phyloP scores from a whole-genome alignment of 306 rosid genomes.

The Psophocarpus tetragonolobus region DNA sequence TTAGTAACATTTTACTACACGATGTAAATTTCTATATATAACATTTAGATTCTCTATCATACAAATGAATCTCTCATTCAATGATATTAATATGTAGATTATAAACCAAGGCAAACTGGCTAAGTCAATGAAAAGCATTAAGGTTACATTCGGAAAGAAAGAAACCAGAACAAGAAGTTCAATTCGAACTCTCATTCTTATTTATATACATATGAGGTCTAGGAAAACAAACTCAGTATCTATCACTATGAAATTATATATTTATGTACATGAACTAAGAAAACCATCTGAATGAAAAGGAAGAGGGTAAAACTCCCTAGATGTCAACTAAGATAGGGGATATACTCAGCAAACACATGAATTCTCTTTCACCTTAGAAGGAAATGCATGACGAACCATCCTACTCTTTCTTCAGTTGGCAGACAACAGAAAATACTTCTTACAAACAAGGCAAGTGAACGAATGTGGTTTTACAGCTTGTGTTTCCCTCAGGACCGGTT shows the following conservation, averaged over 20 bases:
- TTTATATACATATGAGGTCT: slow-evolving; percentile 27
- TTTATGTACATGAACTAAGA: slow-evolving; percentile 31
- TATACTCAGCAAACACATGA: slow-evolving; percentile 7
- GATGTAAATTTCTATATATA: neutral
- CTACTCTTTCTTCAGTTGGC: slow-evolving; percentile 29
- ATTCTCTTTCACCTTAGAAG: slow-evolving; percentile 15
- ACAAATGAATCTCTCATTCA: neutral
- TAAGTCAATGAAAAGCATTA: slow-evolving; percentile 18
- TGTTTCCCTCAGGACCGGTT: slow-evolving; percentile 17
- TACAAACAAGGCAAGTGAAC: slow-evolving; percentile 21
- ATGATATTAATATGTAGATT: neutral
- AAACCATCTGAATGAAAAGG: slow-evolving; percentile 31
- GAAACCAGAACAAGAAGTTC: slow-evolving; percentile 28
- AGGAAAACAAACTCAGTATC: slow-evolving; percentile 32
- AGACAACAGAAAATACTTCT: slow-evolving; percentile 19
- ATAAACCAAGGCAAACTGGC: neutral
- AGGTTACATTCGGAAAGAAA: slow-evolving; percentile 28
- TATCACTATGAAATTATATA: slow-evolving; percentile 32
- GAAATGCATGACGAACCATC: slow-evolving; percentile 6
- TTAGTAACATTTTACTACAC: neutral
- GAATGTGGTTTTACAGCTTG: slow-evolving; percentile 14
- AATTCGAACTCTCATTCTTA: slow-evolving; percentile 39
- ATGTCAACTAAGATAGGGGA: neutral
- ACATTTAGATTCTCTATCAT: neutral
- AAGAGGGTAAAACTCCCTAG: slow-evolving; percentile 24